phyloP scores from a whole-genome alignment of 2,329 filamentous ascomycete genomes.

The Fusarium mexicanum region DNA sequence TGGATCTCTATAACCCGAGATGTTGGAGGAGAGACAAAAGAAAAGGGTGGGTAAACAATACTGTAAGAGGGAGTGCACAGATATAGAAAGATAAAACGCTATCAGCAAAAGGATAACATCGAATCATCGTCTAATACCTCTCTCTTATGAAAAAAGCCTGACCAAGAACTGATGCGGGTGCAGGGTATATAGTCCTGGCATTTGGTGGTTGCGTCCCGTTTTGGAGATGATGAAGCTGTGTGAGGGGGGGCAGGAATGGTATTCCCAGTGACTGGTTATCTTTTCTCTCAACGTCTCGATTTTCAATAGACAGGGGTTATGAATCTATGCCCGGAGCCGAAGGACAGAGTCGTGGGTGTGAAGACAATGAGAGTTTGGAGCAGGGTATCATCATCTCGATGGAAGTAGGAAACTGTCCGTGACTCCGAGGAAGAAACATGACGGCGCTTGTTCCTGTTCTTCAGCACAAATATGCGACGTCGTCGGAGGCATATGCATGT shows the following conservation, averaged over 20 bases:
- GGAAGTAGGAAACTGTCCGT: background rate
- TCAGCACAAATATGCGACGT: constrained; percentile 37
- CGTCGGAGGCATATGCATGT: constrained; percentile 46
- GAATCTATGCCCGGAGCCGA: constrained; percentile 17
- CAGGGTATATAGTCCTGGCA: constrained; percentile 21
- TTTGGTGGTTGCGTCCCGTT: constrained; percentile 22
- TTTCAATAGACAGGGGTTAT: constrained; percentile 13
- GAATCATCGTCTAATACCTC: constrained; percentile 6
- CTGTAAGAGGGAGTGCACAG: constrained; percentile 6
- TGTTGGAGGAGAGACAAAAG: background rate
- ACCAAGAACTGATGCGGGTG: constrained; percentile 35
- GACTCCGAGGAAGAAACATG: background rate
- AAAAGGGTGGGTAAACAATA: constrained; percentile 25
- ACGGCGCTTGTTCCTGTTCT: constrained; percentile 14
- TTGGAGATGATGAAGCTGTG: constrained; percentile 19
- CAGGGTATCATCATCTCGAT: background rate
- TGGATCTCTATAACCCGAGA: constrained; percentile 14
- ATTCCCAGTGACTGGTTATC: constrained; percentile 26
- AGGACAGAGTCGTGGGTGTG: constrained; percentile 9
- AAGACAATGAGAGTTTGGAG: background rate
- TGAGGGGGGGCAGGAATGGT: constrained; percentile 15
- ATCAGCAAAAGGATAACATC: constrained; percentile 1
- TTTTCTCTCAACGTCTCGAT: constrained; percentile 15
- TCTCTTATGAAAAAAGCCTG: constrained; percentile 35
- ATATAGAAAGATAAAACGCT: constrained; percentile 7